These are phyloP conservation scores for Acanthochlamys bracteata DNA, from an alignment of 106 monocot species.

Conservation along the genomic window DNA sequence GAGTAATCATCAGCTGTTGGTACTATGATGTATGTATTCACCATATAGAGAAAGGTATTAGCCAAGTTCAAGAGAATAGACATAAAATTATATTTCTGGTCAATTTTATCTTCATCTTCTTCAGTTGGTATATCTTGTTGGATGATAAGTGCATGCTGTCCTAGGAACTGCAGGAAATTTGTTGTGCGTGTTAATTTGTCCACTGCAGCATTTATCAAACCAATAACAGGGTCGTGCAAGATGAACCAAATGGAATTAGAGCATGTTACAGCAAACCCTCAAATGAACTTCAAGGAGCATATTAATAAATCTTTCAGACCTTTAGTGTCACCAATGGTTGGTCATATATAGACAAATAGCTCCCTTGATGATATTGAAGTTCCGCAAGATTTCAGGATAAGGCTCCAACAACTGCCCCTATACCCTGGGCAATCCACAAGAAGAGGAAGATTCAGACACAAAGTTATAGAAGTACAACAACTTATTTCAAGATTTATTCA, in stretches of 20 bases:
- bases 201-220: slow-evolving; percentile 61
- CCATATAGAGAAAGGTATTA: slow-evolving; percentile 98
- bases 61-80: slow-evolving; percentile 88
- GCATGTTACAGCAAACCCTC: no score
- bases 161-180: slow-evolving; percentile 82
- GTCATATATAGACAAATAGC: slow-evolving; percentile 91
- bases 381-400: slow-evolving; percentile 84
- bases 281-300: background rate
- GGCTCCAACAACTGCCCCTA: slow-evolving; percentile 94
- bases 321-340: slow-evolving; percentile 52
- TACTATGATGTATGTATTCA: slow-evolving; percentile 96
- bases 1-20: slow-evolving; percentile 98
- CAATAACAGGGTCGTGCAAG: slow-evolving; percentile 80
- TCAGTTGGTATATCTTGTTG: slow-evolving; percentile 62
- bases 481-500: no score
- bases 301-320: slow-evolving; percentile 26
- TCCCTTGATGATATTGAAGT: slow-evolving; percentile 75
- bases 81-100: slow-evolving; percentile 66
- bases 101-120: slow-evolving; percentile 41
- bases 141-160: slow-evolving; percentile 81
- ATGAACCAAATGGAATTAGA: background rate
- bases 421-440: slow-evolving; percentile 37
- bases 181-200: slow-evolving; percentile 80
- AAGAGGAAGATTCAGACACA: background rate
- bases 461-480: background rate